A percentile compares a stretch with the other conserved stretches of the same genome.
Evolutionary conservation across 495 filamentous ascomycete genomes (phyloP).

Genomic region (Podospora pseudocomata): DNA sequence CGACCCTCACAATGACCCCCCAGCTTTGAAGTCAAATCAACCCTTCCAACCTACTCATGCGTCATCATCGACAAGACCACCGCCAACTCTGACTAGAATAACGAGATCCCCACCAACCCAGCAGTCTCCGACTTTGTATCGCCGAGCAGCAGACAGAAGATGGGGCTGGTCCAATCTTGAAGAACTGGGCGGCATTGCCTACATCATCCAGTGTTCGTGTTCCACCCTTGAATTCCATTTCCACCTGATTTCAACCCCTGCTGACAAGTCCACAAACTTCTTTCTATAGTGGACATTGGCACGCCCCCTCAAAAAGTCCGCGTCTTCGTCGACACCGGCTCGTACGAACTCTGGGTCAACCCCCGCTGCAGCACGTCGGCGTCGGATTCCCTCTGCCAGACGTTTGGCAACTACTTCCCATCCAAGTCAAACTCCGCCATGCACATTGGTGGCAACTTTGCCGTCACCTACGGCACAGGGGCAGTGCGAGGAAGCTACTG

Average conservation of each 20-base stretch:
- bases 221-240: not conserved
- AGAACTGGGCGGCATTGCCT: constrained; percentile 38
- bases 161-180: constrained; percentile 34
- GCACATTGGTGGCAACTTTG: constrained; percentile 33
- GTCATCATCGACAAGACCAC: not conserved
- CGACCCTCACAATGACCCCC: constrained; percentile 6
- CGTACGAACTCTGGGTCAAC: constrained; percentile 46
- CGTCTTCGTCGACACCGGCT: constrained; percentile 46
- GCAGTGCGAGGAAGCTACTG: constrained; percentile 40
- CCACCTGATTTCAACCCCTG: not conserved
- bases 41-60: not conserved
- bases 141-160: constrained; percentile 8
- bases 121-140: not conserved
- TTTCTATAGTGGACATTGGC: constrained; percentile 38
- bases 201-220: constrained; percentile 38
- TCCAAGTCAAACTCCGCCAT: constrained; percentile 35
- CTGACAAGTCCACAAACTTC: not conserved
- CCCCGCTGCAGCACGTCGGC: constrained; percentile 40
- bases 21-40: not conserved
- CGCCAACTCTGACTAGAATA: not conserved
- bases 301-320: constrained; percentile 41
- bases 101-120: not conserved
- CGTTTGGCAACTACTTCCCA: constrained; percentile 41
- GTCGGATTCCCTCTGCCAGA: constrained; percentile 33
- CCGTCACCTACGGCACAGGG: constrained; percentile 41